Evolutionary conservation across 805 yeast species (phyloP), one percentile per base, ranked within the genome.

Genomic region (Candida argentea): DNA sequence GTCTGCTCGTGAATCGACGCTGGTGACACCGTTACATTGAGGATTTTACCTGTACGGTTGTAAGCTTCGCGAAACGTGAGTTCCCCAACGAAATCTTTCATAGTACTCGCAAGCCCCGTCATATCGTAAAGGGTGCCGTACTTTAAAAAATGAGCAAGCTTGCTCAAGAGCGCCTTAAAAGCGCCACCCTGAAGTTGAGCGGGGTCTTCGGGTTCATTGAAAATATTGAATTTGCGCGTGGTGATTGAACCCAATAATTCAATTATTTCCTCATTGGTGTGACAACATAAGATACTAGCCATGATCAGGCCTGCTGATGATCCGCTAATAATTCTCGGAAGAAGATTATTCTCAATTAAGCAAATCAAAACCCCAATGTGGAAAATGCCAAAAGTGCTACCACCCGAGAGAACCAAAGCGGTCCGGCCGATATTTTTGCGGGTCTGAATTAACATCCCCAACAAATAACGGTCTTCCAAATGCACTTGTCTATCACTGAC

Each of bases 301-400:
- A 91, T 77, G 29, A 91, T 87, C 2, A 95, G 86, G 11, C 99
- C 99, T 0, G 96, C 94, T 14, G 95, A 84, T 9, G 94, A 81
- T 1, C 99, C 98, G 26, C 94, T 81, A 10, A 91, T 73, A 20
- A 91, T 82, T 27, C 81, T 68, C 0, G 99, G 99, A 14, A 89
- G 57, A 14, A 86, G 58, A 30, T 79, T 76, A 28, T 70, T 67
- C 40, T 84, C 91, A 22, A 79, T 55, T 17, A 91, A 62, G 2
- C 91, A 81, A 4, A 84, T 74, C 25, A 89, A 57, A 0, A 91
- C 95, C 2, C 99, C 99, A 33, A 86, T 81, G 40, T 89, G 97
- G 36, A 87, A 75, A 28, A 89, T 56, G 0, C 97, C 98, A 57
- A 89, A 82, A 4, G 94, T 82, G 2, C 94, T 86, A 2, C 99